phyloP scores from a whole-genome alignment of 305 asterid species.

The Caryopteris hybrid region DNA sequence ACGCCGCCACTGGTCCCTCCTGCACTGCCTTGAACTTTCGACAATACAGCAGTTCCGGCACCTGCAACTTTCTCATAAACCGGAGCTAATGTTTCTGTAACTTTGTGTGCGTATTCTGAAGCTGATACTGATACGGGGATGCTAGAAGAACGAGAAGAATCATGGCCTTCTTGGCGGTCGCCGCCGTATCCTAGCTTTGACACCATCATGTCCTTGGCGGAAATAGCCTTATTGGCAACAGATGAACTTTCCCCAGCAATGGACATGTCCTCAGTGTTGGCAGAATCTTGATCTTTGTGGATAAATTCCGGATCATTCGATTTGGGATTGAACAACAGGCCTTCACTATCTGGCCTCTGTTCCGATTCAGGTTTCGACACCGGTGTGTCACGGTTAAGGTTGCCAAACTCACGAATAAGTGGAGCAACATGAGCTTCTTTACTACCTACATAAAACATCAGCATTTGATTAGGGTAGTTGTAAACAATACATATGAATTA shows the following conservation, averaged over 20 bases:
- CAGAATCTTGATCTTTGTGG: constrained; percentile 17
- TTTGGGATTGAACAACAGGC: not conserved
- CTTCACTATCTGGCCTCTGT: not conserved
- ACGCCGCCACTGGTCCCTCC: constrained; percentile 23
- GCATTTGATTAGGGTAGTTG: not conserved
- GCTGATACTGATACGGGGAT: constrained; percentile 23
- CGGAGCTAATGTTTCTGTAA: constrained; percentile 31
- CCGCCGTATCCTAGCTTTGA: constrained; percentile 47
- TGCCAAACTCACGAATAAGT: constrained; percentile 28
- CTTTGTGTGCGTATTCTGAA: constrained; percentile 29
- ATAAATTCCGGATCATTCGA: not conserved
- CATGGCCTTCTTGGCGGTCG: not conserved
- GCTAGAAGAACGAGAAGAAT: not conserved
- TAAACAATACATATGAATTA: no score
- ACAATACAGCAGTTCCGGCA: constrained; percentile 11
- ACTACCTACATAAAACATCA: constrained; percentile 23
- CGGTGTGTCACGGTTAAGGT: constrained; percentile 19
- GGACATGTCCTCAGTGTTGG: constrained; percentile 23
- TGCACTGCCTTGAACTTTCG: not conserved
- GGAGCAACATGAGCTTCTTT: constrained; percentile 32
- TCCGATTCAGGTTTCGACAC: not conserved
- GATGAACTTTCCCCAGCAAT: constrained; percentile 33
- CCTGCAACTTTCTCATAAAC: constrained; percentile 42
- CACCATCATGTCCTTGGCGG: constrained; percentile 37
- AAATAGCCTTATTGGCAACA: constrained; percentile 26